Percentiles rank a stretch among this genome's conserved stretches.
These are phyloP conservation scores for Rubus parviflorus DNA, from an alignment of 306 rosid species.

Conservation along the genomic window DNA sequence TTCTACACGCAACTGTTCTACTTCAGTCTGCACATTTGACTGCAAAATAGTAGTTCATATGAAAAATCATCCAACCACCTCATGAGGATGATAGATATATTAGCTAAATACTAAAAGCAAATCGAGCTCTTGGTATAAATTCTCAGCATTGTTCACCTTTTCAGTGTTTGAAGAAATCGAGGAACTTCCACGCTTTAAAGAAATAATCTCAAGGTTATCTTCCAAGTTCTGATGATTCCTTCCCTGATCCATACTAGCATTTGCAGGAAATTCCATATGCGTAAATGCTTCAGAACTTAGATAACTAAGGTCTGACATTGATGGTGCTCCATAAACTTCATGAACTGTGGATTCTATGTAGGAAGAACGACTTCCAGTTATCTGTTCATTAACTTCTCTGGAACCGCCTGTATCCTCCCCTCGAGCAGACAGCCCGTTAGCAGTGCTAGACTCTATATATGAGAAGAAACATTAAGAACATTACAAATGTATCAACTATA, in stretches of 20 bases:
- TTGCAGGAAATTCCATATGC: constrained; percentile 27
- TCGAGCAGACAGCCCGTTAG: constrained; percentile 31
- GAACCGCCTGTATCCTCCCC: constrained; percentile 32
- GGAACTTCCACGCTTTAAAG: constrained; percentile 41
- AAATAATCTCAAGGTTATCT: constrained; percentile 37
- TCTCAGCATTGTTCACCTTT: constrained; percentile 45
- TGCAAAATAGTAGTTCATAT: constrained; percentile 30
- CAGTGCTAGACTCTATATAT: constrained; percentile 41
- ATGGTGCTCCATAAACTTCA: constrained; percentile 37
- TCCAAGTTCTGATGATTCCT: constrained; percentile 31
- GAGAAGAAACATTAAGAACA: constrained; percentile 18
- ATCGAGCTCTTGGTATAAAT: neutral
- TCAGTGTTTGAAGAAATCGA: constrained; percentile 44
- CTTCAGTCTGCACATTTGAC: constrained; percentile 56
- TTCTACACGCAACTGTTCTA: constrained; percentile 63
- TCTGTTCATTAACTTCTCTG: constrained; percentile 32
- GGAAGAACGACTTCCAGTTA: constrained; percentile 37
- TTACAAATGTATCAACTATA: neutral
- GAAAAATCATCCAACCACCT: constrained; percentile 18
- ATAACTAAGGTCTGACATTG: constrained; percentile 50
- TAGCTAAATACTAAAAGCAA: neutral
- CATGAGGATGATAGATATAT: constrained; percentile 1
- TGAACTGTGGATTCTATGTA: constrained; percentile 29
- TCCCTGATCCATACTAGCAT: constrained; percentile 35
- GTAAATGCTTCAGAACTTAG: constrained; percentile 42